Base-by-base conservation (phyloP, 2,329 filamentous ascomycete species). In the Aureobasidium musti region DNA sequence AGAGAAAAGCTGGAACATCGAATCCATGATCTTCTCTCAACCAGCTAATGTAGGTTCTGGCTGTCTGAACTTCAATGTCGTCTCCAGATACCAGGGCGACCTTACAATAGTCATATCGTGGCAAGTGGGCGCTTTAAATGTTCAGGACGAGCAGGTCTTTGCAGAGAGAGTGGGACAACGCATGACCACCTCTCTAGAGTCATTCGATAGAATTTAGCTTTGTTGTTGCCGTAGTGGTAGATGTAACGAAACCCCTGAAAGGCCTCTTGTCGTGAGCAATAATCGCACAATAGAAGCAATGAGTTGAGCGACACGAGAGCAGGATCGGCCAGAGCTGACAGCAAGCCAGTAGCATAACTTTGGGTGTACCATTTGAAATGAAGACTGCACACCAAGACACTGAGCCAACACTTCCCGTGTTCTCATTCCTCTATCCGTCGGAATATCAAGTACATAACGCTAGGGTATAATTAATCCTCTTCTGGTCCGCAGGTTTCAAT, bases 101-200 rank as follows among this genome's bases (percentile, higher is more conserved):
- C 68, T 83, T 71, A 71, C 75, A 5, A 73, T 79, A 49, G 75
- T 75, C 1, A 69, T 79, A 14, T 79, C 76, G 7, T 83, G 82
- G 82, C 78, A 79, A 68, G 68, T 69, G 23, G 80, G 80, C 0
- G 78, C 78, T 50, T 70, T 82, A 65, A 79, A 74, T 5, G 61
- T 81, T 1, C 59, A 72, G 6, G 71, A 75, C 19, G 77, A 77
- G 39, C 72, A 76, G 26, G 67, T 2, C 0, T 76, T 75, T 43
- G 70, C 19, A 13, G 37, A 43, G 6, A 59, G n/a, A 6, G 23
- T 59, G 39, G 39, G 54, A 2, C 13, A 52, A n/a, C 49, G 19
- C 4, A 52, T 52, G 8, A 5, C 26, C 14, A 52, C 7, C 7
- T 30, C 23, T n/a, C 19, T 52, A 17, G 14, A 30, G 6, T 52